Conservation (phyloP, 352 stramenopile species). For the Globisporangium irregulare region DNA sequence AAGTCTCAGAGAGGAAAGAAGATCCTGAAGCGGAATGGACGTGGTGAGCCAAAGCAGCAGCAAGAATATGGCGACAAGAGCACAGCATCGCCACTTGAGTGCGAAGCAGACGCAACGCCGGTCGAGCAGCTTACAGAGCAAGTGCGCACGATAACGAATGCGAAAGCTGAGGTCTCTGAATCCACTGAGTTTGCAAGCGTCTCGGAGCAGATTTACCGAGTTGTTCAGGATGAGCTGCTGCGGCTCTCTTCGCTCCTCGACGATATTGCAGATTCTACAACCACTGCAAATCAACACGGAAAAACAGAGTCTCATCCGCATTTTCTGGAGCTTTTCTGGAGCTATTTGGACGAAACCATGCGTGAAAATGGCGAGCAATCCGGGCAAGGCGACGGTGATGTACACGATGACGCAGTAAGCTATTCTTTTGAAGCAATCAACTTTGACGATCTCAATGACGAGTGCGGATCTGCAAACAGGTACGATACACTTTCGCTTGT, state of each 20-base stretch:
- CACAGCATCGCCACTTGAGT: not conserved
- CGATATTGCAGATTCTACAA: not conserved
- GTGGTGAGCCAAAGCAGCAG: not conserved
- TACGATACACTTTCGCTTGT: conserved; percentile 6
- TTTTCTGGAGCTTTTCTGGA: conserved; percentile 13
- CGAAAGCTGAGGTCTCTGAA: not conserved
- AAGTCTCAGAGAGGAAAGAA: conserved; percentile 13
- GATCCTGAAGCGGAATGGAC: not conserved
- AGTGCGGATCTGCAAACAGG: conserved; percentile 37
- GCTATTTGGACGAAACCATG: not conserved
- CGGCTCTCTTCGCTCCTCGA: conserved; percentile 7
- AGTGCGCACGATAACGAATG: not conserved
- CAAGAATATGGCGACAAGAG: not conserved
- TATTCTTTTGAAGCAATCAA: conserved; percentile 37
- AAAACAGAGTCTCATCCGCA: not conserved
- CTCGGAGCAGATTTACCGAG: conserved; percentile 8
- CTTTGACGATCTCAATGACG: conserved; percentile 43
- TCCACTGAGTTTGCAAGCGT: not conserved
- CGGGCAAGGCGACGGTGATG: not conserved
- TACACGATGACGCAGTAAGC: conserved; percentile 12
- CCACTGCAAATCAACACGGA: not conserved
- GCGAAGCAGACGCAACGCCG: not conserved
- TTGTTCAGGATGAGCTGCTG: conserved; percentile 8
- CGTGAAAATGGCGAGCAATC: not conserved
- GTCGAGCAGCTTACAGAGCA: not conserved